phyloP scores from a whole-genome alignment of 2,329 filamentous ascomycete genomes.

The Fusarium sp. region DNA sequence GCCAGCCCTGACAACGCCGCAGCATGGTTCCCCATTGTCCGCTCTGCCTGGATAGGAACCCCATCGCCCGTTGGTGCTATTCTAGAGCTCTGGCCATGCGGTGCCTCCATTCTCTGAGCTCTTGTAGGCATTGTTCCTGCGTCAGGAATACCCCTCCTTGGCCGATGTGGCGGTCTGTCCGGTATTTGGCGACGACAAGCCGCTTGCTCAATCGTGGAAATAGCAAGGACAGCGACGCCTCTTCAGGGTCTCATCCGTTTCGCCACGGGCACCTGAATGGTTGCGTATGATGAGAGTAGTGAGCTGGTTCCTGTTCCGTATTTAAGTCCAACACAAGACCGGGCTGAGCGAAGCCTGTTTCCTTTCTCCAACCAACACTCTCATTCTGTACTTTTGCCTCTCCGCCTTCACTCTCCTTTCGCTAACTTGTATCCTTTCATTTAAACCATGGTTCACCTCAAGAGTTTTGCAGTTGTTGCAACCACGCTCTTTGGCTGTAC shows the following conservation, averaged over 20 bases:
- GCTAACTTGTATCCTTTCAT: background rate
- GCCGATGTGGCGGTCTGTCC: conserved; percentile 7
- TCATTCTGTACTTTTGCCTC: conserved; percentile 13
- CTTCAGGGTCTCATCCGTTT: conserved; percentile 22
- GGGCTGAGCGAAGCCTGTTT: background rate
- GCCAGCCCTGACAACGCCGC: background rate
- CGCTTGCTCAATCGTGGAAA: conserved; percentile 4
- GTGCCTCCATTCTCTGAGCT: conserved; percentile 7
- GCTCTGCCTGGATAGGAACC: conserved; percentile 3
- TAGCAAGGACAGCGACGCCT: conserved; percentile 4
- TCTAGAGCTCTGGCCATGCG: conserved; percentile 1
- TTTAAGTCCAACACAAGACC: conserved; percentile 19
- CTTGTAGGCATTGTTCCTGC: conserved; percentile 11
- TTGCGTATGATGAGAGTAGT: background rate
- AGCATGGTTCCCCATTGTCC: background rate
- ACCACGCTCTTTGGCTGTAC: conserved; percentile 38
- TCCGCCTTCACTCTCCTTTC: background rate
- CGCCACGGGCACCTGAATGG: background rate
- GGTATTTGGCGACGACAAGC: conserved; percentile 11
- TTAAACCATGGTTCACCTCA: conserved; percentile 44
- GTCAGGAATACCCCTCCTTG: background rate
- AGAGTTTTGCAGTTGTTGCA: conserved; percentile 39
- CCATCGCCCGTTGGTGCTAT: background rate
- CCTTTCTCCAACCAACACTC: conserved; percentile 7
- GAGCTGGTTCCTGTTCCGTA: conserved; percentile 5